Base-by-base conservation (phyloP, 768 basidiomycete species). In the Calvatia gigantea region DNA sequence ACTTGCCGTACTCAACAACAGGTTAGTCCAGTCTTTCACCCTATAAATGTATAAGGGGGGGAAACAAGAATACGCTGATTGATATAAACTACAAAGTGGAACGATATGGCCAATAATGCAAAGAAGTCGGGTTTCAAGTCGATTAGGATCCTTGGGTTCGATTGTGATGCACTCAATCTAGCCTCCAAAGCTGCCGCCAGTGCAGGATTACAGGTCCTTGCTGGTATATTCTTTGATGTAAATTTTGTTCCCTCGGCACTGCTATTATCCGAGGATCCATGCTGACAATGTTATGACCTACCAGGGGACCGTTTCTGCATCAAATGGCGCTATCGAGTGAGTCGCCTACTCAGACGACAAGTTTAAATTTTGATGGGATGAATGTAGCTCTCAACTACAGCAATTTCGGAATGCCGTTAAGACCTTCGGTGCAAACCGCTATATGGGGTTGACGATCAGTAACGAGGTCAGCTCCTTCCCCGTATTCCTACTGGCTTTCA, bases 1-100 rank as follows among this genome's bases (percentile, higher is more conserved):
- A 70, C 67, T 3, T 73, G 72, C 59, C 62, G 72, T 29, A 69
- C 69, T 6, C 71, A 73, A 55, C 61, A 60, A 9, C 66, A 75
- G 60, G 73, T 71, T 5, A 17, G 54, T 51, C 9, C 35, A 25
- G 31, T 25, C 23, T 2, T 53, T 14, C n/a, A 12, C 39, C 3
- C 25, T 19, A 29, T 14, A 21, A 35, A 19, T 38, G 21, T 6
- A 21, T 15, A 17, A 37, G 29, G 11, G 7, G 7, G 14, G 41
- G 8, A 21, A 12, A 23, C 11, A 5, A 21, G n/a, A 9, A 17
- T 42, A 5, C 25, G 41, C 7, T 42, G 41, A 7, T 21, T 42
- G 25, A 19, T 23, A 21, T 8, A 12, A 19, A 42, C 21, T 44
- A 17, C 41, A 31, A 17, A 75, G 71, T 74, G 73, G 73, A 73